phyloP scores from a whole-genome alignment of 768 basidiomycete genomes.

The Clitopilus hobsonii region DNA sequence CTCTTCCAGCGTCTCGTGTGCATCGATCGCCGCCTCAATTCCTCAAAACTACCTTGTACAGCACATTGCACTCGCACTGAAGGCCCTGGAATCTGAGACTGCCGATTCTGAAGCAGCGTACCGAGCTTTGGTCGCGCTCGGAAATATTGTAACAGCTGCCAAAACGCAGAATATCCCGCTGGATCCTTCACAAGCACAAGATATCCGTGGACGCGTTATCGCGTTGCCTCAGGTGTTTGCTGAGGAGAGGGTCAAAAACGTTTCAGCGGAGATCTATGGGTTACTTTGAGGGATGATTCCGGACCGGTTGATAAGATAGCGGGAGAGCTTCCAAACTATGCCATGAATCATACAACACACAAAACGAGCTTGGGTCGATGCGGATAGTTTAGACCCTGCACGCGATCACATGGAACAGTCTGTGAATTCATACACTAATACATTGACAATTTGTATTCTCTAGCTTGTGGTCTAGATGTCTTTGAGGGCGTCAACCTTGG shows the following conservation, averaged over 20 bases:
- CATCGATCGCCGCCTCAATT: conserved; percentile 30
- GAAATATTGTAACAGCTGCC: conserved; percentile 57
- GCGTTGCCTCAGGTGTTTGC: conserved; percentile 42
- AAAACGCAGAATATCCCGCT: conserved; percentile 31
- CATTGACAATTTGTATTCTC: neutral
- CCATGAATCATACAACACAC: no score
- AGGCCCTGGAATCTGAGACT: conserved; percentile 43
- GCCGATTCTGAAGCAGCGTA: conserved; percentile 68
- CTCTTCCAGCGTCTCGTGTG: conserved; percentile 62
- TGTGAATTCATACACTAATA: no score
- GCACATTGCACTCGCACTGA: neutral
- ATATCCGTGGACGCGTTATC: conserved; percentile 34
- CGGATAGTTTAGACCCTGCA: no score
- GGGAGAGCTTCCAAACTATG: no score
- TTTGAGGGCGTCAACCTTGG: neutral
- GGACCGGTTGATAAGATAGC: no score
- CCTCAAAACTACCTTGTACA: neutral
- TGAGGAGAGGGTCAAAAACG: conserved; percentile 53
- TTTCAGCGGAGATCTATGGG: conserved; percentile 43
- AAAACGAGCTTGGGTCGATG: no score
- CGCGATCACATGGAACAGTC: neutral
- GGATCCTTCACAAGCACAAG: conserved; percentile 31
- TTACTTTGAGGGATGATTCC: conserved; percentile 28
- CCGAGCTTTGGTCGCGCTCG: conserved; percentile 66
- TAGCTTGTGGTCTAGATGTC: neutral